Percentiles rank a stretch among this genome's conserved stretches.
phyloP scores from a whole-genome alignment of 2,329 filamentous ascomycete species.

The Drechslerella stenobrocha region DNA sequence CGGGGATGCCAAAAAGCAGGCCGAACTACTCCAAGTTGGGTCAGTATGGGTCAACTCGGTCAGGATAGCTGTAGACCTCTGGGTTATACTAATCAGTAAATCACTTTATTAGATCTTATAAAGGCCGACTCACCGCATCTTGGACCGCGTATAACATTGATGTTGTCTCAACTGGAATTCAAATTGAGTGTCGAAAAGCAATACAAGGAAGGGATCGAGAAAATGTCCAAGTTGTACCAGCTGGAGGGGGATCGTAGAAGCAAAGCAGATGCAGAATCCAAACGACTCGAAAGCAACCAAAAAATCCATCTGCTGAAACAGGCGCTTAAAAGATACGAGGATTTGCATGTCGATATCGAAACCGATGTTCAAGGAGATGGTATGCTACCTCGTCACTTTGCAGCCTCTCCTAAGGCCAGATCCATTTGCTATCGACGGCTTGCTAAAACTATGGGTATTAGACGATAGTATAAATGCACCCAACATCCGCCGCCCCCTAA shows the following conservation, averaged over 20 bases:
- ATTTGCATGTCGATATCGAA: constrained; percentile 92
- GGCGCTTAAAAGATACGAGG: constrained; percentile 93
- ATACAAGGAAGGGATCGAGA: constrained; percentile 97
- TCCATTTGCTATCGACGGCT: constrained; percentile 5
- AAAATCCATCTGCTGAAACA: constrained; percentile 96
- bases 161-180: constrained; percentile 98
- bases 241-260: constrained; percentile 98
- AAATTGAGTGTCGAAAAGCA: constrained; percentile 98
- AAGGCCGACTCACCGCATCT: constrained; percentile 97
- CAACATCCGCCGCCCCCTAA: constrained; percentile 93
- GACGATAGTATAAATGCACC: constrained; percentile 96
- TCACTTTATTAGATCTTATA: constrained; percentile 72
- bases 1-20: constrained; percentile 70
- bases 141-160: constrained; percentile 95
- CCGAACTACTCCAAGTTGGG: constrained; percentile 96
- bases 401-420: constrained; percentile 7
- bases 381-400: constrained; percentile 58
- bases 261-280: constrained; percentile 84
- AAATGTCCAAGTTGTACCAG: constrained; percentile 97
- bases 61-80: constrained; percentile 11
- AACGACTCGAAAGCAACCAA: constrained; percentile 91
- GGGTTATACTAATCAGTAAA: constrained; percentile 51
- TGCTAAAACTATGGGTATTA: constrained; percentile 55
- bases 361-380: constrained; percentile 73
- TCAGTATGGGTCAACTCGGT: constrained; percentile 58